phyloP scores from a whole-genome alignment of 495 filamentous ascomycete species.

The Aspergillus carlsbadensis region DNA sequence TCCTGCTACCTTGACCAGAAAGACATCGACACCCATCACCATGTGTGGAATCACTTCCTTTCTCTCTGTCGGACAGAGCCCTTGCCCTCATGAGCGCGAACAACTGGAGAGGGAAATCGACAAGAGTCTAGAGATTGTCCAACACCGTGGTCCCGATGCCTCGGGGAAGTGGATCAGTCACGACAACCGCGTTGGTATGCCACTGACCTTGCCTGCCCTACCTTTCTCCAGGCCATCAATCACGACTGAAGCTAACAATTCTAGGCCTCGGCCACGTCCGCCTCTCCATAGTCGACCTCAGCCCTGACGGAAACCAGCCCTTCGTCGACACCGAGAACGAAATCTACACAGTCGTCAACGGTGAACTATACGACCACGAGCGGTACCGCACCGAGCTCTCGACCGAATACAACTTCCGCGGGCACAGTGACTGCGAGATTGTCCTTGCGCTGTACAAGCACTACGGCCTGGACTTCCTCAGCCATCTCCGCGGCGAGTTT shows the following conservation, averaged over 20 bases:
- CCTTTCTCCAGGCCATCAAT: too few species aligned
- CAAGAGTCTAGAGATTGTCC: constrained; percentile 34
- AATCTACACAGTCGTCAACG: constrained; percentile 54
- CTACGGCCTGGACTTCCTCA: constrained; percentile 44
- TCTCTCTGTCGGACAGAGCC: neutral
- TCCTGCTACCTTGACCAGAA: too few species aligned
- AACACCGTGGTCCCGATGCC: constrained; percentile 50
- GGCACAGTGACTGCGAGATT: constrained; percentile 46
- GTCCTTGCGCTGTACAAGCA: constrained; percentile 50
- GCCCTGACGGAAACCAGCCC: constrained; percentile 43
- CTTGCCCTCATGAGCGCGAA: neutral
- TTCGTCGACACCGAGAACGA: constrained; percentile 35
- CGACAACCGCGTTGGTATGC: constrained; percentile 34
- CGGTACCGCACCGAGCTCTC: constrained; percentile 32
- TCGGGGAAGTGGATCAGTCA: constrained; percentile 44
- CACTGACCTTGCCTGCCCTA: too few species aligned
- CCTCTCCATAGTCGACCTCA: constrained; percentile 53
- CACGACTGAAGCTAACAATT: neutral
- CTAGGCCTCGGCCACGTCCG: constrained; percentile 43
- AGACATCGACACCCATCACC: too few species aligned
- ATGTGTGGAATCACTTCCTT: constrained; percentile 9
- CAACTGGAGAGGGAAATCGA: constrained; percentile 6
- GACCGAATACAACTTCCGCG: constrained; percentile 38
- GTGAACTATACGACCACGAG: constrained; percentile 54
- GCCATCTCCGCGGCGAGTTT: constrained; percentile 50